phyloP scores from a whole-genome alignment of 805 yeast species.

The Schwanniomyces yamadae region DNA sequence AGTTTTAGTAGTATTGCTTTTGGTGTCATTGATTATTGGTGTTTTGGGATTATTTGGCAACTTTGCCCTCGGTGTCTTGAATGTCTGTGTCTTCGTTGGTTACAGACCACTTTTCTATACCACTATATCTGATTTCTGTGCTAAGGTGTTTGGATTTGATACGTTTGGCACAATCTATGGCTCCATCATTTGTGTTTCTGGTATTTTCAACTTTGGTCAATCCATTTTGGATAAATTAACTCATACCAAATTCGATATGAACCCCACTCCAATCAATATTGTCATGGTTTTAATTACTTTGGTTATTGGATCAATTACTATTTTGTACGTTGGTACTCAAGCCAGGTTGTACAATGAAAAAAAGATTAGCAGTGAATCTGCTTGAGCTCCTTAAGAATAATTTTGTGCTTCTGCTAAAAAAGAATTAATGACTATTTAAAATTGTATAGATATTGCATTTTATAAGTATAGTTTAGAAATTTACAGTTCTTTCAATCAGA shows the following conservation, averaged over 20 bases:
- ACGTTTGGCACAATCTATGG: conserved; percentile 62
- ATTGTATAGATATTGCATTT: too few relatives aligned
- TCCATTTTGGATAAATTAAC: conserved; percentile 47
- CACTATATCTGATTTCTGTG: conserved; percentile 56
- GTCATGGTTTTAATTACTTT: conserved; percentile 38
- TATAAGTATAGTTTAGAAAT: too few relatives aligned
- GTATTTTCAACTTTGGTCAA: conserved; percentile 50
- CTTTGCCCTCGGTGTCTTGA: conserved; percentile 41
- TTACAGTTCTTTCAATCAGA: too few relatives aligned
- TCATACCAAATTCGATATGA: conserved; percentile 52
- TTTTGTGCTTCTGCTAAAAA: too few relatives aligned
- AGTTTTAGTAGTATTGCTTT: conserved; percentile 41
- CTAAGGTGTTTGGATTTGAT: conserved; percentile 63
- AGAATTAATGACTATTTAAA: too few relatives aligned
- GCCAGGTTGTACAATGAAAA: conserved; percentile 9
- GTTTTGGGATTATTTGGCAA: conserved; percentile 46
- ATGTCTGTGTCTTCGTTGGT: conserved; percentile 48
- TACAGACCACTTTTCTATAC: conserved; percentile 61
- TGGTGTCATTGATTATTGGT: conserved; percentile 46
- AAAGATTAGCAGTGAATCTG: conserved; percentile 4
- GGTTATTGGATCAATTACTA: conserved; percentile 43
- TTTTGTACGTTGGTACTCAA: conserved; percentile 34
- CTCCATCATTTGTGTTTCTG: conserved; percentile 53
- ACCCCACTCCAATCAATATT: conserved; percentile 52
- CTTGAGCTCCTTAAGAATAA: too few relatives aligned